phyloP scores from a whole-genome alignment of 2,329 filamentous ascomycete species.

The Aureobasidium melanogenum region DNA sequence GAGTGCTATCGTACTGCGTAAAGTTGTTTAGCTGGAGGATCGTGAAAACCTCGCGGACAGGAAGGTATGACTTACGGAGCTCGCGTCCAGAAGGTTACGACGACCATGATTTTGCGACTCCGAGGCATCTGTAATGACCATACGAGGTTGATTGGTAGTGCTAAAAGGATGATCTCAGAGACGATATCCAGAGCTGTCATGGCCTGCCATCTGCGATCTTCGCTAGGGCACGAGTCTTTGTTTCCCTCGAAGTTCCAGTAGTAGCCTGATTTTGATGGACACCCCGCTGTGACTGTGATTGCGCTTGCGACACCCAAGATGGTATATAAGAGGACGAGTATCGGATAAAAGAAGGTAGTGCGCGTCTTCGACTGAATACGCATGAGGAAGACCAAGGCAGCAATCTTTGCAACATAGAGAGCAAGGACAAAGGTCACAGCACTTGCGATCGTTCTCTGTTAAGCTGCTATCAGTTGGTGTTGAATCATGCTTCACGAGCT shows the following conservation, averaged over 20 bases:
- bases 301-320: constrained; percentile 23
- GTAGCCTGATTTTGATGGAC: constrained; percentile 18
- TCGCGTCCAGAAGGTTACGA: constrained; percentile 30
- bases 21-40: background rate
- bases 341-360: constrained; percentile 15
- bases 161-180: constrained; percentile 26
- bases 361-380: constrained; percentile 17
- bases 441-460: constrained; percentile 21
- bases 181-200: constrained; percentile 32
- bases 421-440: constrained; percentile 23
- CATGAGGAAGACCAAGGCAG: constrained; percentile 24
- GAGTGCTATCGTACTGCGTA: constrained; percentile 24
- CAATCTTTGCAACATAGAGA: constrained; percentile 24
- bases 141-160: constrained; percentile 26
- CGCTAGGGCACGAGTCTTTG: constrained; percentile 18
- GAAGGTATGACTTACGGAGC: constrained; percentile 22
- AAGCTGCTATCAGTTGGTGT: background rate
- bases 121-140: constrained; percentile 30
- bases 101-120: constrained; percentile 26
- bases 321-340: constrained; percentile 17
- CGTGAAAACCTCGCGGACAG: too few species aligned
- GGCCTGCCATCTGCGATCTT: constrained; percentile 28
- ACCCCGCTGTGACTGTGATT: constrained; percentile 21
- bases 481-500: too few species aligned
- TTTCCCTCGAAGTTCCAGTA: constrained; percentile 20